A percentile compares a stretch with the other conserved stretches of the same genome.
Conservation (phyloP, 768 basidiomycete species). For the Coprinopsis marcescibilis region DNA sequence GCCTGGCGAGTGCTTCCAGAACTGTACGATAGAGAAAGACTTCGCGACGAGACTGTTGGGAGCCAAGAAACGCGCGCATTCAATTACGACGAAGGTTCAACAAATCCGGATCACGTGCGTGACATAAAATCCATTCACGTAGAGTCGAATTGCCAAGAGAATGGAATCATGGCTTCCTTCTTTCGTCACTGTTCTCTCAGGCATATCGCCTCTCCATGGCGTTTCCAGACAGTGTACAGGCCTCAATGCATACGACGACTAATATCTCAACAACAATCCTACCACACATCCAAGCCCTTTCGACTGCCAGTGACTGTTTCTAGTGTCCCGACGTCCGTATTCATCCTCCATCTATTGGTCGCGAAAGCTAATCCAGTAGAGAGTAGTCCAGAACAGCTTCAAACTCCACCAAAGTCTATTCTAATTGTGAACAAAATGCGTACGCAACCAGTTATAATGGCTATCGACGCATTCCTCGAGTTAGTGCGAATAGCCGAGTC, state of each 20-base stretch:
- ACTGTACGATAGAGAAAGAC: too few species aligned
- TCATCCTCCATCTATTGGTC: not conserved
- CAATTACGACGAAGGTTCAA: slow-evolving; percentile 1
- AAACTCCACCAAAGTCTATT: slow-evolving; percentile 49
- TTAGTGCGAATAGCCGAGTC: slow-evolving; percentile 37
- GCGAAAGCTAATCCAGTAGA: not conserved
- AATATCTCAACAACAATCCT: not conserved
- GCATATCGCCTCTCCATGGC: not conserved
- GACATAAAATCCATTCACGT: too few species aligned
- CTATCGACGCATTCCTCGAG: slow-evolving; percentile 71
- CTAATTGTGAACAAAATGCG: slow-evolving; percentile 79
- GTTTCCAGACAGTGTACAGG: not conserved
- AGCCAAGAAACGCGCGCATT: slow-evolving; percentile 1
- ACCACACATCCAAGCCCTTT: not conserved
- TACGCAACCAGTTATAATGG: slow-evolving; percentile 69
- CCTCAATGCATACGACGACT: not conserved
- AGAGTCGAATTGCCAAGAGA: too few species aligned
- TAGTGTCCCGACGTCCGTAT: slow-evolving; percentile 1
- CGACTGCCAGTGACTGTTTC: not conserved
- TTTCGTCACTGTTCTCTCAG: not conserved
- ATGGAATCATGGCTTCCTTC: not conserved
- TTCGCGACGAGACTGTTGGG: not conserved
- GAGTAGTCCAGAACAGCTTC: slow-evolving; percentile 3
- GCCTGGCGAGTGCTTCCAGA: too few species aligned
- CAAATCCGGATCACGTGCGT: not conserved